Percentiles rank a stretch among this genome's conserved stretches.
Evolutionary conservation across 2,329 filamentous ascomycete species (phyloP).

Genomic region (Arthrobotrys entomopaga): DNA sequence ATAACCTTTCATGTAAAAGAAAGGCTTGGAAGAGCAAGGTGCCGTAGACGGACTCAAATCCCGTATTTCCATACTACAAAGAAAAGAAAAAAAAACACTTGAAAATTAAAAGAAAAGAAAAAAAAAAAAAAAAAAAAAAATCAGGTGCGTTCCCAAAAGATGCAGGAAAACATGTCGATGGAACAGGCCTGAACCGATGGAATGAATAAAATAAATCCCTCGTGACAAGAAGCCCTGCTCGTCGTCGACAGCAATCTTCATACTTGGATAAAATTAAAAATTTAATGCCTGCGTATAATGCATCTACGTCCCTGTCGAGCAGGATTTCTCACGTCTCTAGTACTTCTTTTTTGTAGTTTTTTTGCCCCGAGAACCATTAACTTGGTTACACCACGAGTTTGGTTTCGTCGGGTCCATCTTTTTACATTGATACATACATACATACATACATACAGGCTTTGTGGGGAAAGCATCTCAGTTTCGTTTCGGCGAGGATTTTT

Average conservation of each 20-base stretch:
- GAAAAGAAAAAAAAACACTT: constrained; percentile 1
- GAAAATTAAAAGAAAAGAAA: not conserved
- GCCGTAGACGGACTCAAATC: constrained; percentile 54
- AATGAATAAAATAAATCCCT: constrained; percentile 26
- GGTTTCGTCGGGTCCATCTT: constrained; percentile 10
- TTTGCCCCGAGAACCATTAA: constrained; percentile 43
- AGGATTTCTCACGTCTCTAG: constrained; percentile 11
- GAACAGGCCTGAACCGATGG: constrained; percentile 6
- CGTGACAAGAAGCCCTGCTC: constrained; percentile 32
- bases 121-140: not conserved
- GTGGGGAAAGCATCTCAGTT: constrained; percentile 39
- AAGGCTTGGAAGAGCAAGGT: constrained; percentile 1
- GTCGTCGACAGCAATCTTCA: constrained; percentile 28
- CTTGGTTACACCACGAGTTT: constrained; percentile 28
- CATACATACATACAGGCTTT: not conserved
- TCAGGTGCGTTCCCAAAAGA: not conserved
- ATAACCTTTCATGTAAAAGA: constrained; percentile 16
- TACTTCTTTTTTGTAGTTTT: not conserved
- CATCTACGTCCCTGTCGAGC: not conserved
- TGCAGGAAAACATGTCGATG: not conserved
- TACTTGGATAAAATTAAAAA: constrained; percentile 11
- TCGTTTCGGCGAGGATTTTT: constrained; percentile 49
- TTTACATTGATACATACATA: constrained; percentile 4
- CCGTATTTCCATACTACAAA: constrained; percentile 44
- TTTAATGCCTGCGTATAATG: too few relatives aligned